phyloP scores from a whole-genome alignment of 2,329 filamentous ascomycete genomes.

The Monosporascus ibericus region DNA sequence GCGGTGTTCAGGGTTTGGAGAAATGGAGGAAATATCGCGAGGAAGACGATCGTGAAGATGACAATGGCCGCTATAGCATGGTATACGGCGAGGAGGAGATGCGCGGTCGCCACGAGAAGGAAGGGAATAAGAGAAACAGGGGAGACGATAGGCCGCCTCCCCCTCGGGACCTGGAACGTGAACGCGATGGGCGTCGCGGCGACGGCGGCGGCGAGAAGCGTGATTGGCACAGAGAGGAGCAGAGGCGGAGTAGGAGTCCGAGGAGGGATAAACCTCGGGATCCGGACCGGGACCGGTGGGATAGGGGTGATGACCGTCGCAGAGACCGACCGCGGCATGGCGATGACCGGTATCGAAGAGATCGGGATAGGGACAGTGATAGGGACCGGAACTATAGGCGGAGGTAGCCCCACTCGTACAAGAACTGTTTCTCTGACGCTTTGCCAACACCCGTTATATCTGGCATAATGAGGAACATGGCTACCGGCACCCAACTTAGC shows the following conservation, averaged over 20 bases:
- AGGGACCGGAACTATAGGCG: slow-evolving; percentile 12
- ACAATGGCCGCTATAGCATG: slow-evolving; percentile 61
- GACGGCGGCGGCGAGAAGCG: slow-evolving; percentile 8
- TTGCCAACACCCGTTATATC: too few relatives aligned
- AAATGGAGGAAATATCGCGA: slow-evolving; percentile 84
- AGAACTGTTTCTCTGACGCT: not conserved
- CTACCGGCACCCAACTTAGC: too few relatives aligned
- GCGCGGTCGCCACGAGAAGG: slow-evolving; percentile 41
- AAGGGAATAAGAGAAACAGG: slow-evolving; percentile 26
- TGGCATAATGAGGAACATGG: too few relatives aligned
- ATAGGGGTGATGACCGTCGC: slow-evolving; percentile 9
- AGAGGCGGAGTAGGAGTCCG: slow-evolving; percentile 27
- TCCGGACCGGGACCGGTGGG: not conserved
- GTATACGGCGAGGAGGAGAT: slow-evolving; percentile 73
- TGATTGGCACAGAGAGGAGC: slow-evolving; percentile 23
- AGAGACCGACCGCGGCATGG: slow-evolving; percentile 10
- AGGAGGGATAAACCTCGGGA: slow-evolving; percentile 14
- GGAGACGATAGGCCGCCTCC: slow-evolving; percentile 16
- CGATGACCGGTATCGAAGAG: slow-evolving; percentile 16
- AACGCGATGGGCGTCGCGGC: slow-evolving; percentile 14
- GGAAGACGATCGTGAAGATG: slow-evolving; percentile 41
- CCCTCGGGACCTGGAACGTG: slow-evolving; percentile 7
- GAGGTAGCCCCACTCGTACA: slow-evolving; percentile 10
- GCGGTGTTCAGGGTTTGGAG: slow-evolving; percentile 81
- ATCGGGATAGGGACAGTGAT: slow-evolving; percentile 14